phyloP scores from a whole-genome alignment of 1,139 yeast genomes.

The Blastobotrys malaysiensis region DNA sequence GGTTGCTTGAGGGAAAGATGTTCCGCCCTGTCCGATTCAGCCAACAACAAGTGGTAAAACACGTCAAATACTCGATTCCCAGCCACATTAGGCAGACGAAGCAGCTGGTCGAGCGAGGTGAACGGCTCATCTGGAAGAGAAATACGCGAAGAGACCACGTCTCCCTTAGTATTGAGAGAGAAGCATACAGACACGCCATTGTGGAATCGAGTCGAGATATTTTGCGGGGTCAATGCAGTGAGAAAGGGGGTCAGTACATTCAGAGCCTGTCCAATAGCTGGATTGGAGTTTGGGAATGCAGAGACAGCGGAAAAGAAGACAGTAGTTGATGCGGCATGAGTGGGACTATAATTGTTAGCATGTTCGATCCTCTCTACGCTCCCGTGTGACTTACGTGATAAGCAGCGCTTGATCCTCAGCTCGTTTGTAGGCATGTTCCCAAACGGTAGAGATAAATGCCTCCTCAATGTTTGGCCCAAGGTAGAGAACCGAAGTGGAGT shows the following conservation, averaged over 20 bases:
- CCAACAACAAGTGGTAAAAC: constrained; percentile 34
- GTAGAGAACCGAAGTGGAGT: constrained; percentile 30
- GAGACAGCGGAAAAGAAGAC: constrained; percentile 30
- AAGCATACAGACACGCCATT: constrained; percentile 33
- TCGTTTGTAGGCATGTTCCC: constrained; percentile 38
- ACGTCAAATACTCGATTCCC: constrained; percentile 35
- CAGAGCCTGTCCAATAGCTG: constrained; percentile 33
- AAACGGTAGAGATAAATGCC: constrained; percentile 31
- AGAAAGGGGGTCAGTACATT: constrained; percentile 37
- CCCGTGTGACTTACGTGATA: constrained; percentile 26
- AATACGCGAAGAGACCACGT: constrained; percentile 32
- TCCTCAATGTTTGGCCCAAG: constrained; percentile 33
- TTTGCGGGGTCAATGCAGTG: constrained; percentile 35
- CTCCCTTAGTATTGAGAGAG: constrained; percentile 32
- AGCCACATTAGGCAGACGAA: constrained; percentile 25
- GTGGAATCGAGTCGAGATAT: constrained; percentile 34
- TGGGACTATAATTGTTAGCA: constrained; percentile 20
- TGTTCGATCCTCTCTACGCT: background rate
- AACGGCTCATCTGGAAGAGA: constrained; percentile 31
- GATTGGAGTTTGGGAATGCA: constrained; percentile 34
- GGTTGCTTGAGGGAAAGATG: constrained; percentile 32
- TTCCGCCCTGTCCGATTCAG: constrained; percentile 31
- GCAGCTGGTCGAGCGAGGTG: constrained; percentile 30
- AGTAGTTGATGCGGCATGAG: constrained; percentile 30
- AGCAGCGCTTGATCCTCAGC: constrained; percentile 39